Base-by-base conservation (phyloP, 2,329 filamentous ascomycete species). In the Fusarium nematophilum region DNA sequence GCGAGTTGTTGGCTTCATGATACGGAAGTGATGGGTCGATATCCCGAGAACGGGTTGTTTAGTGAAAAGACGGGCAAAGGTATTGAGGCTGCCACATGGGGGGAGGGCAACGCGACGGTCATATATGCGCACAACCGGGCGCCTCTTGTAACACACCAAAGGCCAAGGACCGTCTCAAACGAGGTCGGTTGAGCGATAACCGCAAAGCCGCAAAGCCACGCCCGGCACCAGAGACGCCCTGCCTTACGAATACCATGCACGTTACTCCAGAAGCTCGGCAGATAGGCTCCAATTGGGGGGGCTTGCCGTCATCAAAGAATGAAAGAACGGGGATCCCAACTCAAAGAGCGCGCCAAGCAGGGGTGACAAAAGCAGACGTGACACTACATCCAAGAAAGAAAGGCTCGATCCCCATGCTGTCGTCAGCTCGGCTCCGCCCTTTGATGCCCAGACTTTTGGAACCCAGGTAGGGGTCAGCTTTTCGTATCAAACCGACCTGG, bases 1-100 rank as follows among this genome's bases (percentile, higher is more conserved):
- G 52, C 54, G 59, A 33, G 53, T 27, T 30, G 44, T 46, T 39
- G 62, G 62, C 59, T 64, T 68, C 66, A 68, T 68, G 13, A 26
- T 59, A 21, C 4, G 18, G 9, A 26, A 18, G 13, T 26, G 10
- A 14, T 47, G 37, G 21, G 14, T 25, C 17, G 13, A 9, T 27
- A 39, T 23, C 6, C 27, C 11, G 14, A 37, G n/a, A n/a, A 21
- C n/a, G 21, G 6, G 3, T 13, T 29, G 45, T 34, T 44, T 33
- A 30, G 18, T 34, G 14, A 29, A 38, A 31, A 46, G 25, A 53
- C 37, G 31, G 36, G 38, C 43, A 37, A 39, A 15, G 43, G 39
- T 37, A 10, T 27, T 31, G 29, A 31, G 29, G 29, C 21, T 21
- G 21, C 44, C 46, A 58, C 61, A 47, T 13, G 36, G 47, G 26